These are phyloP conservation scores for Phytophthora podocarpi DNA, from an alignment of 352 stramenopile species.

Conservation along the genomic window DNA sequence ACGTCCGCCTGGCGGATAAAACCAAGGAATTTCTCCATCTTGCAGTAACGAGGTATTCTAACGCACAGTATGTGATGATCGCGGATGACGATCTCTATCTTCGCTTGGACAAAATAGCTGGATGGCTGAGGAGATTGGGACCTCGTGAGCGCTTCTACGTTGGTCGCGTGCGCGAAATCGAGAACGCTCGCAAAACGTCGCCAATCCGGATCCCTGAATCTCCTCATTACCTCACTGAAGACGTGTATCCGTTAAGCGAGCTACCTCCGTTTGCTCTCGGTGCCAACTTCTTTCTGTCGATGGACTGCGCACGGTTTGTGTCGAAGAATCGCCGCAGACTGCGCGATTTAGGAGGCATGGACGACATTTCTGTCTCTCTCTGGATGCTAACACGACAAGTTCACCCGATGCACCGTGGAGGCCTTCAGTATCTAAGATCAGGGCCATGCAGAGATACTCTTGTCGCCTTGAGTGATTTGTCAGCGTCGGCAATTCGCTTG, in stretches of 20 bases:
- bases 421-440: constrained; percentile 38
- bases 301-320: constrained; percentile 45
- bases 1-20: constrained; percentile 50
- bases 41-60: constrained; percentile 8
- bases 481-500: constrained; percentile 29
- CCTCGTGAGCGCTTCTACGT: constrained; percentile 4
- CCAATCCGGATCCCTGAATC: not conserved
- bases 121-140: constrained; percentile 5
- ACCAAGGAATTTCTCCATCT: constrained; percentile 52
- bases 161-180: not conserved
- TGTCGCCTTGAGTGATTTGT: constrained; percentile 48
- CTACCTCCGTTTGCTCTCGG: constrained; percentile 50
- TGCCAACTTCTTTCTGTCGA: constrained; percentile 57
- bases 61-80: constrained; percentile 50
- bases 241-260: constrained; percentile 33
- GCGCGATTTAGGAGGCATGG: constrained; percentile 33
- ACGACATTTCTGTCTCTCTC: constrained; percentile 46
- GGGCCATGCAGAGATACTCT: constrained; percentile 31
- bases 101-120: constrained; percentile 20
- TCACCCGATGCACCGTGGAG: constrained; percentile 1
- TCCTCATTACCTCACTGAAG: too few relatives aligned
- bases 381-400: constrained; percentile 43
- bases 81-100: constrained; percentile 72
- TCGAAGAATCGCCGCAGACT: constrained; percentile 30
- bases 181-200: not conserved